Evolutionary conservation across 176 grass and related monocot species (phyloP).

Genomic region (Pharus latifolius): DNA sequence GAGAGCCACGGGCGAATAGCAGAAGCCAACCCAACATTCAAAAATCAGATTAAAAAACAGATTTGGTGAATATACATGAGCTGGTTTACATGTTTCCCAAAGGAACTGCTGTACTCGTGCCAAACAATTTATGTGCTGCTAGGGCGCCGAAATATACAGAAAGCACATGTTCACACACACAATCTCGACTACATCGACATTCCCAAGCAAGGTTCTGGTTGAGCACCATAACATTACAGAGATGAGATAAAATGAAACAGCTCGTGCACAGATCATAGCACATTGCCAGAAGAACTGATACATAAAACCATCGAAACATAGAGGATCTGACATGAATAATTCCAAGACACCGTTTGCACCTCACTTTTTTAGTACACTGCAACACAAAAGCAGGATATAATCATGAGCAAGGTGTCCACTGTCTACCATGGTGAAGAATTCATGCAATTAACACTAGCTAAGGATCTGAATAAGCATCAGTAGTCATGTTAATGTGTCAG

Average conservation of each 20-base stretch:
- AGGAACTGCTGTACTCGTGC: not conserved
- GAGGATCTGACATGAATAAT: not conserved
- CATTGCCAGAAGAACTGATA: not conserved
- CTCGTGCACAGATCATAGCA: not conserved
- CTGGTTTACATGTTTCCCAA: conserved; percentile 9
- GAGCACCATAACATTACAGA: conserved; percentile 13
- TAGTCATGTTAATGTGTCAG: too few relatives aligned
- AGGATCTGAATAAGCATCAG: not conserved
- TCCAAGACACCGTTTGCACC: not conserved
- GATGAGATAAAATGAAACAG: not conserved
- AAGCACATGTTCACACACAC: not conserved
- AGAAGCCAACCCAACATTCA: too few relatives aligned
- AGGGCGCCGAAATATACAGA: conserved; percentile 20
- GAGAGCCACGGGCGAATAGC: too few relatives aligned
- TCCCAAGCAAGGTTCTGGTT: not conserved
- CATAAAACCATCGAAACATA: not conserved
- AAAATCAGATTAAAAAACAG: not conserved
- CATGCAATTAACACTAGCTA: not conserved
- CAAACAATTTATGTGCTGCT: not conserved
- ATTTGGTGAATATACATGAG: not conserved
- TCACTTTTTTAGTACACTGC: conserved; percentile 67
- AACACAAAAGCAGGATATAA: not conserved
- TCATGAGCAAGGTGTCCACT: not conserved
- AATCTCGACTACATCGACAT: not conserved
- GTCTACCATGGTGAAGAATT: not conserved